Base-by-base conservation (phyloP, 495 filamentous ascomycete genomes). In the Neurospora sp. region DNA sequence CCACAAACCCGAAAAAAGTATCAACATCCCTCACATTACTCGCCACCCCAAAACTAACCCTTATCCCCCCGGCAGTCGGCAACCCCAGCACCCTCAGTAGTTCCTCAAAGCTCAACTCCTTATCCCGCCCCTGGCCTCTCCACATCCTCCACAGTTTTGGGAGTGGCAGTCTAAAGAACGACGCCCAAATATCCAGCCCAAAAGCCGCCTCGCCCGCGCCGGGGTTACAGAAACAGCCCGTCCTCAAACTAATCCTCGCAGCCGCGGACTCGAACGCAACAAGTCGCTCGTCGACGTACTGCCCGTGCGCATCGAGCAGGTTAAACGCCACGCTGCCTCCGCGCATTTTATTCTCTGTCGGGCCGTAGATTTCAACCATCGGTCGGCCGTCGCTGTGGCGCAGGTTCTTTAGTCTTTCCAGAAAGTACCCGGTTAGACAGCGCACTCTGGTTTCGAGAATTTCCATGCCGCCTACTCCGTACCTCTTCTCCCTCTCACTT, bases 161-260 rank as follows among this genome's bases (percentile, higher is more conserved):
- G 0, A 39, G 7, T 2, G 53, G 53, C 12, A 65, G 2, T 6
- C 27, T 35, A 0, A 4, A 16, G 0, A 65, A 65, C 53, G 53
- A 65, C 53, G 22, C 12, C 53, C 53, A 35, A 4, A 65, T 18
- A 44, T 69, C 69, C 40, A 81, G 7, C 12, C 69, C 75, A 1
- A 81, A 74, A 9, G 78, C 77, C 5, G 70, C 71, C 70, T 82
- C 79, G 12, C 76, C 78, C 3, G 74, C 89, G 4, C 88, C 89
- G 0, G 89, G 89, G 73, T 91, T 91, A 75, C 89, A 91, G 38
- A 91, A 83, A 61, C 85, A 87, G 9, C 89, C 89, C 27, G 86
- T 88, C 9, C 89, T 84, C 7, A 91, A 75, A 65, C 86, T 85
- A 53, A 91, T 89, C 53, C 82, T 78, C 16, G 77, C 79, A 1